Evolutionary conservation across 371 early-diverging fungal species (phyloP).

Genomic region (Apophysomyces sp.): DNA sequence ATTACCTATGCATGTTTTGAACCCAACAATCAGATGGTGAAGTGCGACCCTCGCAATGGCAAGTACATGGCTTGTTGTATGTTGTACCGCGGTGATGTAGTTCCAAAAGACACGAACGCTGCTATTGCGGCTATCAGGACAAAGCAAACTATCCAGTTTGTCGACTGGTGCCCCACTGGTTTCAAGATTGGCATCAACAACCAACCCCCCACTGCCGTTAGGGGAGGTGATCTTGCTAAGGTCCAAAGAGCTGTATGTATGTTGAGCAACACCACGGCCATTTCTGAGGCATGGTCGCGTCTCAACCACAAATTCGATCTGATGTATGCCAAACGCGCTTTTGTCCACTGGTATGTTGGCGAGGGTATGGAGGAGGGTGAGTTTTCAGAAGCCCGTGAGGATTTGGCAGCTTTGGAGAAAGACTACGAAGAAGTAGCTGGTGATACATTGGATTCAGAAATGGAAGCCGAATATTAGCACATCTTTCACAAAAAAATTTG

Average conservation of each 20-base stretch:
- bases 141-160: conserved; percentile 92
- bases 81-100: conserved; percentile 93
- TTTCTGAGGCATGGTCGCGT: conserved; percentile 96
- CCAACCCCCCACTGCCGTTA: conserved; percentile 87
- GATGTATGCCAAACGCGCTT: conserved; percentile 98
- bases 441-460: conserved; percentile 83
- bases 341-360: conserved; percentile 99
- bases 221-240: conserved; percentile 89
- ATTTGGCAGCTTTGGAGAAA: conserved; percentile 99
- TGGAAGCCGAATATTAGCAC: conserved; percentile 34
- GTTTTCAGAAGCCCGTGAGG: conserved; percentile 90
- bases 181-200: conserved; percentile 98
- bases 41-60: conserved; percentile 92
- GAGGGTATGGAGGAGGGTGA: conserved; percentile 97
- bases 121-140: conserved; percentile 89
- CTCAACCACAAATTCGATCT: conserved; percentile 95
- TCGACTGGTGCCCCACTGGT: conserved; percentile 98
- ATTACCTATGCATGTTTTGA: conserved; percentile 94
- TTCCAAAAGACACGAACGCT: conserved; percentile 83
- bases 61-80: conserved; percentile 97
- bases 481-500: not conserved
- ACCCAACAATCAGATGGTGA: conserved; percentile 95
- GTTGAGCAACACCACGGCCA: conserved; percentile 96
- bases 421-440: conserved; percentile 98
- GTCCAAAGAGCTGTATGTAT: conserved; percentile 93